Conservation (phyloP, 169 alveolate genomes). For the Condylostoma magnum region DNA sequence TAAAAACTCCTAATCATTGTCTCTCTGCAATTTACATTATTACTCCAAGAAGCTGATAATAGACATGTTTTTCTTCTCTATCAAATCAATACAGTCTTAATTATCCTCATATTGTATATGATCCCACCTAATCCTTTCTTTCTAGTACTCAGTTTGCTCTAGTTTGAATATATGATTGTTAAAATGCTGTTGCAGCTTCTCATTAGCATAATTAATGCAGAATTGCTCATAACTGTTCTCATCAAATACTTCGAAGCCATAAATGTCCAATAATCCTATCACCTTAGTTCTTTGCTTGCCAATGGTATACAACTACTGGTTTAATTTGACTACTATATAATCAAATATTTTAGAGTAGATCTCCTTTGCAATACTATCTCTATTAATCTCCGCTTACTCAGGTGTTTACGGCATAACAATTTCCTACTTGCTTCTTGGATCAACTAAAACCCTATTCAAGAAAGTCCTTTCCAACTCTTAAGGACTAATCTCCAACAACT, state of each 20-base stretch:
- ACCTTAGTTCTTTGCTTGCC: conserved; percentile 17
- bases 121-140: conserved; percentile 92
- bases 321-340: conserved; percentile 44
- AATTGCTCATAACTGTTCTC: conserved; percentile 94
- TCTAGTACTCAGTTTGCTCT: conserved; percentile 90
- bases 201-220: conserved; percentile 98
- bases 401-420: conserved; percentile 33
- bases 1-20: conserved; percentile 63
- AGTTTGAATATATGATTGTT: conserved; percentile 91
- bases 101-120: conserved; percentile 97
- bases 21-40: conserved; percentile 91
- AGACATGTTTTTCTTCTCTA: conserved; percentile 82
- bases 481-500: conserved; percentile 54
- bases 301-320: conserved; percentile 35
- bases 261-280: conserved; percentile 94
- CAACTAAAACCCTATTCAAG: conserved; percentile 56
- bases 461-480: conserved; percentile 49
- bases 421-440: conserved; percentile 41
- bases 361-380: conserved; percentile 59
- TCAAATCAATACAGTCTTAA: conserved; percentile 92
- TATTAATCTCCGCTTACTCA: conserved; percentile 32
- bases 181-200: conserved; percentile 92
- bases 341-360: conserved; percentile 53
- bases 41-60: conserved; percentile 93
- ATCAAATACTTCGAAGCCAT: conserved; percentile 97